These are phyloP conservation scores for Candida quercuum DNA, from an alignment of 805 yeast species.

Conservation along the genomic window DNA sequence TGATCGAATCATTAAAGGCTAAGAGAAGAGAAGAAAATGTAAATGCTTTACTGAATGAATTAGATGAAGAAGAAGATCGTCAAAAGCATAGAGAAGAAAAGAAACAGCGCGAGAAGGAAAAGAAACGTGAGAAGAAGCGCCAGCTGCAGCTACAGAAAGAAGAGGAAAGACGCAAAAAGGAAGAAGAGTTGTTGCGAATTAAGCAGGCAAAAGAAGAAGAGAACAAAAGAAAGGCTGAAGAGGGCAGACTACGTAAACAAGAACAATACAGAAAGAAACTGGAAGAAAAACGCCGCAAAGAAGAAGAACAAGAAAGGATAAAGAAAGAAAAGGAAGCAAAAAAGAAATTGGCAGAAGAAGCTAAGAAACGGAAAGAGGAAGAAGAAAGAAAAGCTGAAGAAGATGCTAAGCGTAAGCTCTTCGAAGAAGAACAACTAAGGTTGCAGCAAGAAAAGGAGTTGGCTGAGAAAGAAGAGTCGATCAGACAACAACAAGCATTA, in stretches of 20 bases:
- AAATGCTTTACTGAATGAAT: constrained; percentile 54
- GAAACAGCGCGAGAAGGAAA: constrained; percentile 51
- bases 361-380: constrained; percentile 27
- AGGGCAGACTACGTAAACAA: constrained; percentile 34
- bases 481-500: not conserved
- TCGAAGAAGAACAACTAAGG: not conserved
- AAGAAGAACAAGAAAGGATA: constrained; percentile 31
- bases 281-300: constrained; percentile 31
- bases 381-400: constrained; percentile 28
- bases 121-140: constrained; percentile 65
- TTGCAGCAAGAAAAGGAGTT: not conserved
- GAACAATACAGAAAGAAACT: constrained; percentile 36
- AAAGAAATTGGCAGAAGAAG: constrained; percentile 33
- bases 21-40: constrained; percentile 74
- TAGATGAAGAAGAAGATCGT: constrained; percentile 63
- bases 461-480: not conserved
- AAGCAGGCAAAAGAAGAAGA: constrained; percentile 30
- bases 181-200: constrained; percentile 36
- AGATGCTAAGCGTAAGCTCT: not conserved
- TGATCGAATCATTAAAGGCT: constrained; percentile 72
- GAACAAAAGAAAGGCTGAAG: constrained; percentile 36
- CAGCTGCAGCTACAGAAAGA: constrained; percentile 52
- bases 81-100: constrained; percentile 63
- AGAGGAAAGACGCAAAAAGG: constrained; percentile 42
- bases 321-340: constrained; percentile 25